Evolutionary conservation across 441 rosid species (phyloP), one percentile per base, ranked within the genome.

Genomic region (Aleurites moluccanus): DNA sequence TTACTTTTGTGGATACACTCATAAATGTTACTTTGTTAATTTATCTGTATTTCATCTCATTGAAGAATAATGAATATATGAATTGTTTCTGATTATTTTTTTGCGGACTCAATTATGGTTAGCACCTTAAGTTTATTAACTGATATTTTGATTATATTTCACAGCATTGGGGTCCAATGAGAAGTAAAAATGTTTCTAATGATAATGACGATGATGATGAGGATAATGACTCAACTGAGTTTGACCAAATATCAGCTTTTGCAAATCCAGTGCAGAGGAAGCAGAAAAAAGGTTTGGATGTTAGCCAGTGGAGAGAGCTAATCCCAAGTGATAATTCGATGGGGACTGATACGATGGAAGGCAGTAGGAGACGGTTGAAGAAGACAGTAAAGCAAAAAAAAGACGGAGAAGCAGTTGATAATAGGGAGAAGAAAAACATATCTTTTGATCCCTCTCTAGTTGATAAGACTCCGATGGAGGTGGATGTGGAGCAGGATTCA

Each of bases 221-320:
- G 25, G 88, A 87, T 64, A 76, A 72, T 64, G 85, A 78, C 53
- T 61, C 82, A 78, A 80, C 78, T 74, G 81, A 80, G 50, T 73
- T 83, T 52, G 81, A 78, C 28, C 75, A 77, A 33, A 25, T 84
- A 15, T 82, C 96, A 40, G 87, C 85, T 77, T 89, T 88, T 78
- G 98, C 97, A 70, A 75, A 84, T 73, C 94, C 94, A 16, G 84
- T 93, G 10, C 83, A 81, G 77, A 88, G 92, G 89, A 95, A 89
- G 82, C 89, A 87, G 86, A 92, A 82, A 76, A 86, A 80, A 63
- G 74, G 69, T 64, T 79, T 92, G 85, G 79, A 89, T 80, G 81
- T 91, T 67, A 83, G 82, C 42, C 74, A 50, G 66, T 87, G 94
- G 91, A 88, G 81, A 82, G 90, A 89, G 78, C 27, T 82, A 63